phyloP scores from a whole-genome alignment of 352 stramenopile genomes.

The Phytophthora boehmeriae region DNA sequence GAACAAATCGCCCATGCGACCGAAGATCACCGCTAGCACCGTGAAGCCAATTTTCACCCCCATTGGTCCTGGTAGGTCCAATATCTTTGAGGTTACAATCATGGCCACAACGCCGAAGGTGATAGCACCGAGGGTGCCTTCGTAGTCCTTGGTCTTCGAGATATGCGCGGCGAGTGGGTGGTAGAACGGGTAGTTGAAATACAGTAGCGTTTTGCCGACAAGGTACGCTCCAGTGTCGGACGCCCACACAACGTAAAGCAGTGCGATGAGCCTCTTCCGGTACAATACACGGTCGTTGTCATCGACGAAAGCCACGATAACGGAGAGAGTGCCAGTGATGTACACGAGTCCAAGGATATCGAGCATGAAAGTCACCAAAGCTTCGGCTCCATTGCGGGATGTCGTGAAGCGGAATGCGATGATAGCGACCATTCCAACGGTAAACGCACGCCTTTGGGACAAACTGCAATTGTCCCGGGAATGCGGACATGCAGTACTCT shows the following conservation, averaged over 20 bases:
- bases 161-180: constrained; percentile 73
- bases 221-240: constrained; percentile 93
- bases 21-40: constrained; percentile 76
- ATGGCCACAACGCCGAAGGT: constrained; percentile 79
- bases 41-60: constrained; percentile 77
- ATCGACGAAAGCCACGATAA: constrained; percentile 47
- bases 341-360: constrained; percentile 50
- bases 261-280: constrained; percentile 48
- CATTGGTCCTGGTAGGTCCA: constrained; percentile 59
- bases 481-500: constrained; percentile 34
- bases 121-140: constrained; percentile 87
- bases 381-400: constrained; percentile 1
- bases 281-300: constrained; percentile 40
- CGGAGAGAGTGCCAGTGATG: constrained; percentile 41
- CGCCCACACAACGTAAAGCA: constrained; percentile 56
- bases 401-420: constrained; percentile 34
- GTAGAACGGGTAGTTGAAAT: constrained; percentile 80
- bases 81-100: constrained; percentile 53
- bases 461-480: not conserved
- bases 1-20: too few relatives aligned
- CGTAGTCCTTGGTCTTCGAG: constrained; percentile 94
- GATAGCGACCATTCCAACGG: constrained; percentile 29
- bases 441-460: constrained; percentile 11
- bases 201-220: constrained; percentile 79
- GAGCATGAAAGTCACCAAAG: constrained; percentile 38